phyloP scores from a whole-genome alignment of 2,329 filamentous ascomycete genomes.

The Sarocladium oryzae region DNA sequence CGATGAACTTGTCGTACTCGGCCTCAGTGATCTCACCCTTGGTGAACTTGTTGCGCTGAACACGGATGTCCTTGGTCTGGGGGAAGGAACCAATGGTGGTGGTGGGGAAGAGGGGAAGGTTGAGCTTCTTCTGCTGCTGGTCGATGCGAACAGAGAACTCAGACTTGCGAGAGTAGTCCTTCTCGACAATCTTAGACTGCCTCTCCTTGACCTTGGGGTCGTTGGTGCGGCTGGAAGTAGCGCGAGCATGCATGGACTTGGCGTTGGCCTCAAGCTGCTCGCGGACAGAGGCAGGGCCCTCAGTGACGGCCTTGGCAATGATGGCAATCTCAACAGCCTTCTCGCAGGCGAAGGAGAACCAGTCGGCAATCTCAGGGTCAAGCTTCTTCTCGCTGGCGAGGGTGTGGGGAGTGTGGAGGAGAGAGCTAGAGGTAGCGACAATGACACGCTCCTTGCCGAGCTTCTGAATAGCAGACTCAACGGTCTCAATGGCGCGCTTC shows the following conservation, averaged over 20 bases:
- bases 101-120: conserved; percentile 94
- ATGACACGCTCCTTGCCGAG: conserved; percentile 97
- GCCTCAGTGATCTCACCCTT: conserved; percentile 91
- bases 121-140: conserved; percentile 86
- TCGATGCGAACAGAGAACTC: conserved; percentile 78
- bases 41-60: conserved; percentile 96
- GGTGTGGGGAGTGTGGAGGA: conserved; percentile 97
- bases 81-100: conserved; percentile 99
- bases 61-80: conserved; percentile 97
- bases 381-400: conserved; percentile 98
- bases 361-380: conserved; percentile 84
- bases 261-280: conserved; percentile 94
- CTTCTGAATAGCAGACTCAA: conserved; percentile 86
- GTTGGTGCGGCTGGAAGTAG: conserved; percentile 91
- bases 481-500: conserved; percentile 84
- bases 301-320: conserved; percentile 94
- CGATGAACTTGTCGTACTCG: conserved; percentile 97
- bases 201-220: conserved; percentile 96
- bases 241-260: conserved; percentile 85
- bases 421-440: conserved; percentile 92
- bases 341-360: conserved; percentile 97
- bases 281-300: conserved; percentile 79
- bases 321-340: conserved; percentile 86
- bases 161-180: conserved; percentile 90
- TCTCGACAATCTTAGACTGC: conserved; percentile 76